These are phyloP conservation scores for Cercospora berteroae DNA, from an alignment of 2,329 filamentous ascomycete species.

Conservation along the genomic window DNA sequence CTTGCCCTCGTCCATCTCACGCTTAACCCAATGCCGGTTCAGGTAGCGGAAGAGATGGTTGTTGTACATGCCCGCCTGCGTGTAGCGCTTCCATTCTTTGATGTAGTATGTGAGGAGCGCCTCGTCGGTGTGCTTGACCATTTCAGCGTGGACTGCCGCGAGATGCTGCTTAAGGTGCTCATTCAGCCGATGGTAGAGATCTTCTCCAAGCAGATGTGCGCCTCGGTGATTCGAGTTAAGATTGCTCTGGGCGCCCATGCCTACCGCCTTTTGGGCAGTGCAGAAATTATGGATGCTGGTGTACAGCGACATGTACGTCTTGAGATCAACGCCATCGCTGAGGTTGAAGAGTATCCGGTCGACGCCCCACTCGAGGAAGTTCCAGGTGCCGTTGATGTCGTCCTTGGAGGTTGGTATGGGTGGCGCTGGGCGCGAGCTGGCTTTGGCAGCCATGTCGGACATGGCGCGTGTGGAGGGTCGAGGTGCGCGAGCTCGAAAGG, in stretches of 20 bases:
- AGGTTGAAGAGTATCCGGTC: conserved; percentile 91
- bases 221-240: conserved; percentile 65
- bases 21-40: conserved; percentile 97
- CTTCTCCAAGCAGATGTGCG: conserved; percentile 91
- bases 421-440: conserved; percentile 24
- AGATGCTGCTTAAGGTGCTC: conserved; percentile 80
- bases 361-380: conserved; percentile 82
- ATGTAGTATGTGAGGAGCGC: conserved; percentile 91
- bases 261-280: conserved; percentile 90
- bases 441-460: conserved; percentile 28
- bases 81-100: conserved; percentile 93
- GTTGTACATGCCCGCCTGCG: conserved; percentile 92
- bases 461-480: conserved; percentile 23
- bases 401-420: conserved; percentile 40
- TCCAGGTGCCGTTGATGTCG: conserved; percentile 58
- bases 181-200: conserved; percentile 89
- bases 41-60: conserved; percentile 96
- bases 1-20: conserved; percentile 98
- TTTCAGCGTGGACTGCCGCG: conserved; percentile 65
- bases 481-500: conserved; percentile 1
- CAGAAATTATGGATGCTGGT: conserved; percentile 99
- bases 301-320: conserved; percentile 96
- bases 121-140: conserved; percentile 81
- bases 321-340: conserved; percentile 89
- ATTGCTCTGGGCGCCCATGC: conserved; percentile 44